Base-by-base conservation (phyloP, 2,329 filamentous ascomycete genomes). In the Trichophyton equinum region DNA sequence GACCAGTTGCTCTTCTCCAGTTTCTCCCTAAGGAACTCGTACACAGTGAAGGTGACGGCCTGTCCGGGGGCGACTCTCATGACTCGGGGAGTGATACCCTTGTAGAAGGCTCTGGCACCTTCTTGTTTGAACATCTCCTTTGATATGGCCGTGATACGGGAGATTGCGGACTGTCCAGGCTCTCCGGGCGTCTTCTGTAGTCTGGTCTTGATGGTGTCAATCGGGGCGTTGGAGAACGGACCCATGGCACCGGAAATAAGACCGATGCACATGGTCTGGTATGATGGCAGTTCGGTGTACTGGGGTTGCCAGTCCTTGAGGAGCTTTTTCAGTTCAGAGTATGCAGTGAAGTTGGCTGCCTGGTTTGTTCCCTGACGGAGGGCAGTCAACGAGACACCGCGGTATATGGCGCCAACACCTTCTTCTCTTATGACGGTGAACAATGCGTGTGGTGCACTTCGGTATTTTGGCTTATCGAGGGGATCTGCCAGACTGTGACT, bases 401-500 rank as follows among this genome's bases (percentile, higher is more conserved):
- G 88, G 78, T 96, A 99, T 40, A 99, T 77, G 4, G 91, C 88
- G 61, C 89, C 85, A 67, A 88, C 74, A 0, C 95, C 95, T 75
- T 99, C 94, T 77, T 99, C 94, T 68, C 85, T 86, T 46, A 97
- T 78, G 61, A 99, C 91, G 4, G 91, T 96, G 78, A 95, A 96
- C 18, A 84, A 77, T 9, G 84, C 84, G 68, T 87, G 85, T 1
- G 91, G 91, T 27, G 92, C 92, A 76, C 95, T 96, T 73, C 92
- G 89, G 80, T 97, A 97, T 78, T 97, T 97, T 65, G 94, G 94
- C 7, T 96, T 76, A 73, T 97, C 94, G 67, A 97, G 85, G 4
- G 94, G 94, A 73, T 99, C 94, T 57, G 94, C 91, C 86, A 99
- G 94, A 73, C 85, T 90, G 83, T 99, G 94, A 78, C 96, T 89